phyloP scores from a whole-genome alignment of 2,329 filamentous ascomycete genomes.

The Podosphaera aphanis region DNA sequence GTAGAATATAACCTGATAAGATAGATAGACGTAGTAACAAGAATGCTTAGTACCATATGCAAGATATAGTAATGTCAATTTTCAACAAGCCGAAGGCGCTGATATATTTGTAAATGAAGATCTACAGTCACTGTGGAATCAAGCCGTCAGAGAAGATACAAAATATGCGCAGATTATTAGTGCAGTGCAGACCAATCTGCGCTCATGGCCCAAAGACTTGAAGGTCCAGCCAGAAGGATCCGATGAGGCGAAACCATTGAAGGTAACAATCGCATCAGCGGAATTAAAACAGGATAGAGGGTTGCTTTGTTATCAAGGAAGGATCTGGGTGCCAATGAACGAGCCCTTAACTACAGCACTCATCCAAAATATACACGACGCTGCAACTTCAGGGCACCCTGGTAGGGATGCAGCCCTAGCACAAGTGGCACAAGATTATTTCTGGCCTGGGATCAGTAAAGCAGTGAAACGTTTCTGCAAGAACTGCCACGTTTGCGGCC shows the following conservation, averaged over 20 bases:
- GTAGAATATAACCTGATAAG: no score
- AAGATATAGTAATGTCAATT: no score
- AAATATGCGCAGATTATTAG: background rate
- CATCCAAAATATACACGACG: background rate
- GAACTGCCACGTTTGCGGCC: background rate
- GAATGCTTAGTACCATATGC: no score
- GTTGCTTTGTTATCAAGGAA: background rate
- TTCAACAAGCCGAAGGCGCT: background rate
- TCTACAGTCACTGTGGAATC: background rate
- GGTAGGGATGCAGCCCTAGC: background rate
- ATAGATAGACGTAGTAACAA: no score
- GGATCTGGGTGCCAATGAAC: background rate
- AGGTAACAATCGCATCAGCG: background rate
- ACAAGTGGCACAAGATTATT: background rate
- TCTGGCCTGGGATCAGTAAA: background rate
- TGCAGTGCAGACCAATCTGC: background rate
- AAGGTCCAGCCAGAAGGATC: background rate
- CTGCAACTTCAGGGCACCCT: background rate
- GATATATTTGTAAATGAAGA: background rate
- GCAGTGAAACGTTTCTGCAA: background rate
- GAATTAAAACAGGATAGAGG: background rate
- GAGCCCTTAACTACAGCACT: background rate
- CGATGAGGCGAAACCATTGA: background rate
- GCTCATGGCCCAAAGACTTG: background rate
- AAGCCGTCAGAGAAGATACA: background rate